Base-by-base conservation (phyloP, 352 stramenopile genomes). In the Phytophthora multivora region DNA sequence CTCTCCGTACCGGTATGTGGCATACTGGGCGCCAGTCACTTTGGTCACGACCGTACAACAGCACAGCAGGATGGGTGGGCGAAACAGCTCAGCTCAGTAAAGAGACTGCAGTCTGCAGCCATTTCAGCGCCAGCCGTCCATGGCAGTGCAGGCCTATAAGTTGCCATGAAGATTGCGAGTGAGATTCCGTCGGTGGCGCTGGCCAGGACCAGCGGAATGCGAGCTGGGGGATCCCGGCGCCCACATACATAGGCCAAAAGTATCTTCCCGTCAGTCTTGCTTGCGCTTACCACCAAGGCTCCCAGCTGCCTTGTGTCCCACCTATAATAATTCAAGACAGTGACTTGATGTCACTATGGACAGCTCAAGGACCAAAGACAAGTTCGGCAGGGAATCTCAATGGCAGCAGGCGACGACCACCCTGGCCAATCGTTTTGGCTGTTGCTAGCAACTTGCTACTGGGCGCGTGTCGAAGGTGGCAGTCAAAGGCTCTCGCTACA, bases 351-450 rank as follows among this genome's bases (percentile, higher is more conserved):
- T 33, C 28, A 33, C 28, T 33, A 33, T 33, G 28, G 28, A 33
- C 57, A 59, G 47, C 28, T 51, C 48, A 16, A 48, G 30, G 33
- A 11, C 51, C 59, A 68, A 60, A 63, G 54, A 68, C 59, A 64
- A 64, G 56, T 51, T 33, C 8, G 47, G 45, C 55, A 51, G 45
- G 45, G 19, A 51, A 11, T 26, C 28, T 33, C 10, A 11, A 33
- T 33, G 28, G 8, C 28, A 33, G 28, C 3, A 31, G 26, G 26
- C 28, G 6, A 9, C 7, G n/a, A n/a, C 21, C 21, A 23, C 21
- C 21, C 26, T 40, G 30, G 42, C 49, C 58, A 66, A 51, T 59
- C 49, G 58, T 66, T 65, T 10, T n/a, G 6, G 19, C 19, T 31
- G 12, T 31, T n/a, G 40, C n/a, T n/a, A n/a, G n/a, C n/a, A n/a